phyloP scores from a whole-genome alignment of 2,329 filamentous ascomycete genomes.

The Thelonectria discophora region DNA sequence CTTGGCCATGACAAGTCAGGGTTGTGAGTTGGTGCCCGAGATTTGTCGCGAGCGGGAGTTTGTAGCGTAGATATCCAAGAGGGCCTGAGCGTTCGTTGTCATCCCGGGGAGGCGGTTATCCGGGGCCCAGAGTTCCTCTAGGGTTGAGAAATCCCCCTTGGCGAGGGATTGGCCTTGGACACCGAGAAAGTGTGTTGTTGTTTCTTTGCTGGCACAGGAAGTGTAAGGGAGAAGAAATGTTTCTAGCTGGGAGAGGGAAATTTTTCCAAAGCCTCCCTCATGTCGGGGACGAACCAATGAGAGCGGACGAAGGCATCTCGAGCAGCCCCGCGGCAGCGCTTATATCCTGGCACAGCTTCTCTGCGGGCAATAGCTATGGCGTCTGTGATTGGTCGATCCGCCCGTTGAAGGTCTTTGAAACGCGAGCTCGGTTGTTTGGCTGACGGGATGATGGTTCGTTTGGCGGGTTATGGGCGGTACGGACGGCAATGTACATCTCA shows the following conservation, averaged over 20 bases:
- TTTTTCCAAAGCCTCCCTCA: slow-evolving; percentile 4
- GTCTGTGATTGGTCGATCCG: slow-evolving; percentile 5
- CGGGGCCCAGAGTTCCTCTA: too few species aligned
- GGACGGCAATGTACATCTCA: too few species aligned
- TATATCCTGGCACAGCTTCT: slow-evolving; percentile 15
- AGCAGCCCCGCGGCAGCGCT: slow-evolving; percentile 22
- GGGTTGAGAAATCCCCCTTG: too few species aligned
- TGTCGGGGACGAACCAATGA: slow-evolving; percentile 11
- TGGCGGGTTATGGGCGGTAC: too few species aligned
- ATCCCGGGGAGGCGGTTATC: not conserved
- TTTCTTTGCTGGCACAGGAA: not conserved
- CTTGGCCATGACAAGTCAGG: not conserved
- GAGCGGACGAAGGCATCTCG: not conserved
- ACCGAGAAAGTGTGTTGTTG: too few species aligned
- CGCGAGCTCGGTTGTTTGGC: slow-evolving; percentile 3
- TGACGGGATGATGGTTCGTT: not conserved
- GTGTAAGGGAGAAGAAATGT: not conserved
- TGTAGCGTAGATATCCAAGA: not conserved
- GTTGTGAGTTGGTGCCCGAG: not conserved
- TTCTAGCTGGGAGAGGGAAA: not conserved
- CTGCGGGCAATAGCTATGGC: not conserved
- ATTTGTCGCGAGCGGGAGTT: not conserved
- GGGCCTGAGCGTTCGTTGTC: too few species aligned
- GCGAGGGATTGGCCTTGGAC: not conserved
- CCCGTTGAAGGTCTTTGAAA: not conserved